These are phyloP conservation scores for Eimeria zaria DNA, from an alignment of 169 alveolate species.

Conservation along the genomic window DNA sequence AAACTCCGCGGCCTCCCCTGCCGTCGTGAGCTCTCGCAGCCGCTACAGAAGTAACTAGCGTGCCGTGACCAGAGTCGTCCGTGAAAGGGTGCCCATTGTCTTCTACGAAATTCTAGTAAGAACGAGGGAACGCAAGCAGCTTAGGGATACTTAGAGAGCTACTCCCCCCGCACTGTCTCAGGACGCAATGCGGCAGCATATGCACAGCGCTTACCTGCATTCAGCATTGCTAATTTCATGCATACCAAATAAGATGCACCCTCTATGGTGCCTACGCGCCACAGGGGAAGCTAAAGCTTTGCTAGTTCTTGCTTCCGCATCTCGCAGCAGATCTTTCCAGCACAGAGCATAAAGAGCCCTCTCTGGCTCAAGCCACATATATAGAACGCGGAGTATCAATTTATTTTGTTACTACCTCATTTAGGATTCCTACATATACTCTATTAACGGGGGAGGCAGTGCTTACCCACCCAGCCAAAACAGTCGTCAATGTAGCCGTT, in stretches of 20 bases:
- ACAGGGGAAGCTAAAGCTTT: not conserved
- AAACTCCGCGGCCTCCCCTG: slow-evolving; percentile 88
- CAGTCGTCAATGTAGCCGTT: slow-evolving; percentile 90
- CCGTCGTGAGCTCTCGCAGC: slow-evolving; percentile 90
- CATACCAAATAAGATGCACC: not conserved
- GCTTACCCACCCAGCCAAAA: slow-evolving; percentile 89
- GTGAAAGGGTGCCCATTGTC: slow-evolving; percentile 87
- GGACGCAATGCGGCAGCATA: not conserved
- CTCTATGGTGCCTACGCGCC: not conserved
- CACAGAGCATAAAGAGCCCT: not conserved
- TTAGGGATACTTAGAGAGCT: not conserved
- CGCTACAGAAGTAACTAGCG: slow-evolving; percentile 90
- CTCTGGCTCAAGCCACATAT: not conserved
- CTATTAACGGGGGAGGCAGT: not conserved
- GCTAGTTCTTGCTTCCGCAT: not conserved
- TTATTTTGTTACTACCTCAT: not conserved
- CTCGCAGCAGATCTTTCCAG: not conserved
- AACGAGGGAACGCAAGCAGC: not conserved
- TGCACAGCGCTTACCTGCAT: not conserved
- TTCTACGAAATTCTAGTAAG: slow-evolving; percentile 87
- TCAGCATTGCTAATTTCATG: not conserved
- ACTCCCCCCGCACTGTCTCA: not conserved
- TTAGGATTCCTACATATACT: not conserved
- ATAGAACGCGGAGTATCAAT: not conserved
- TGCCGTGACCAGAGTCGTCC: slow-evolving; percentile 91